Evolutionary conservation across 352 stramenopile species (phyloP).

Genomic region (Globisporangium abappressorium): DNA sequence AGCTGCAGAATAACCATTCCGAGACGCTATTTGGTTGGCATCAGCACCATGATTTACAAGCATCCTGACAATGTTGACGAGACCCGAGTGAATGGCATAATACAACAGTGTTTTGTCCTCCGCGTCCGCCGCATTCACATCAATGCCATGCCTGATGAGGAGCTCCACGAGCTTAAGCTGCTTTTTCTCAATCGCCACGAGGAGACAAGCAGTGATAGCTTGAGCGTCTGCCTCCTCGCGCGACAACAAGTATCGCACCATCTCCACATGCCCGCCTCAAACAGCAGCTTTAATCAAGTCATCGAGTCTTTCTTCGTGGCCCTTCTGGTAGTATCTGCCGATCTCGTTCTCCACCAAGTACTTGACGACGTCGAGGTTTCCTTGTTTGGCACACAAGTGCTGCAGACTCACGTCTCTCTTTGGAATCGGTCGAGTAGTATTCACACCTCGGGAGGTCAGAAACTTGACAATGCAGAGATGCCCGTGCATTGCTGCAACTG

Average conservation of each 20-base stretch:
- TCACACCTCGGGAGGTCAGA: not conserved
- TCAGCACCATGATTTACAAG: not conserved
- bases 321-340: not conserved
- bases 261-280: not conserved
- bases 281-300: not conserved
- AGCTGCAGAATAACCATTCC: too few species aligned
- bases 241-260: not conserved
- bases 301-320: not conserved
- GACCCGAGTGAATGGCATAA: not conserved
- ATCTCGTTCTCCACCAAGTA: constrained; percentile 7
- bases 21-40: too few species aligned
- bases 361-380: constrained; percentile 8
- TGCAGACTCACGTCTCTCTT: not conserved
- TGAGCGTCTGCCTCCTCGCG: not conserved
- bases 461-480: not conserved
- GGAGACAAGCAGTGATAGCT: not conserved
- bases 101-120: not conserved
- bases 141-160: not conserved
- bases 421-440: not conserved
- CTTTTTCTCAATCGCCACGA: not conserved
- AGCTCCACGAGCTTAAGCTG: not conserved
- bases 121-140: not conserved
- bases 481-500: not conserved
- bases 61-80: not conserved
- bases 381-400: constrained; percentile 7